phyloP scores from a whole-genome alignment of 1,139 yeast species.

The Scheffersomyces cryptocercus region DNA sequence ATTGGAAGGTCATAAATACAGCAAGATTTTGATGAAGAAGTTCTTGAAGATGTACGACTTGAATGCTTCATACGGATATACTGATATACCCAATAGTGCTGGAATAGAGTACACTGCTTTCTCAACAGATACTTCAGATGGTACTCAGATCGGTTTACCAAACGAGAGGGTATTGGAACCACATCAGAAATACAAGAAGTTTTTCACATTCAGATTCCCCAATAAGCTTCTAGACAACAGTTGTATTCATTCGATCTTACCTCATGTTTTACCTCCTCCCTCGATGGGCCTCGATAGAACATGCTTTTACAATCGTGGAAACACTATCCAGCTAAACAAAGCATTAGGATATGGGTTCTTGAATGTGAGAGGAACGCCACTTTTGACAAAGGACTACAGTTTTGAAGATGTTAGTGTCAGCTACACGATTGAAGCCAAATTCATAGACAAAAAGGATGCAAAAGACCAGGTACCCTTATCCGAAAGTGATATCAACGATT shows the following conservation, averaged over 20 bases:
- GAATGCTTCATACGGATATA: slow-evolving; percentile 47
- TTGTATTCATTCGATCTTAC: slow-evolving; percentile 53
- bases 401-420: slow-evolving; percentile 45
- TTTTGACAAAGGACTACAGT: slow-evolving; percentile 42
- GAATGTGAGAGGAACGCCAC: slow-evolving; percentile 43
- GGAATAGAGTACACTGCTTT: slow-evolving; percentile 52
- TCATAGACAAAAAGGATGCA: slow-evolving; percentile 39
- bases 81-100: slow-evolving; percentile 47
- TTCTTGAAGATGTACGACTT: slow-evolving; percentile 50
- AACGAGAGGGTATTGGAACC: slow-evolving; percentile 54
- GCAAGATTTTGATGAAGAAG: slow-evolving; percentile 41
- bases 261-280: slow-evolving; percentile 65
- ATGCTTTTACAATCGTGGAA: slow-evolving; percentile 38
- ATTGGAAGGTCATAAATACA: slow-evolving; percentile 20
- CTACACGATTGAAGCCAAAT: slow-evolving; percentile 46
- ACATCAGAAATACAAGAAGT: slow-evolving; percentile 55
- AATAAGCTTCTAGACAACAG: slow-evolving; percentile 54
- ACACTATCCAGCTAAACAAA: slow-evolving; percentile 37
- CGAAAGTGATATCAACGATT: slow-evolving; percentile 41
- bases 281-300: slow-evolving; percentile 59
- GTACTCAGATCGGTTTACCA: slow-evolving; percentile 52
- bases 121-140: slow-evolving; percentile 47
- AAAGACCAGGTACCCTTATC: slow-evolving; percentile 29
- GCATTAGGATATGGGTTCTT: slow-evolving; percentile 48
- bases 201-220: slow-evolving; percentile 66